Evolutionary conservation across 331 rosid genomes (phyloP), one percentile per base, ranked within the genome.

Genomic region (Pyracantha coccinea): DNA sequence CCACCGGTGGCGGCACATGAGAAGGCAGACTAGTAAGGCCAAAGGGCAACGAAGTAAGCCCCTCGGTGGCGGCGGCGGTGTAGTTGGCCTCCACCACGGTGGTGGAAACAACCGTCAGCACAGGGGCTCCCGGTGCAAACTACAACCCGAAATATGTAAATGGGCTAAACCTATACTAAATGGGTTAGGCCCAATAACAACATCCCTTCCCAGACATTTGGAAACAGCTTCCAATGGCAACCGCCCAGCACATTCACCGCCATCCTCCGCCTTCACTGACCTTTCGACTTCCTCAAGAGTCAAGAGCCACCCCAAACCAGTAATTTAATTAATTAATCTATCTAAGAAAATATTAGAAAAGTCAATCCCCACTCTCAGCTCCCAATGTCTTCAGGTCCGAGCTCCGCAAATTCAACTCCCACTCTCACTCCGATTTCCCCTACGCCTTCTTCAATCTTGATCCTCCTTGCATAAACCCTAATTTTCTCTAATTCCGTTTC

Each of bases 371-470:
- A 50, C 29, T 54, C 38, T 53, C 50, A 32, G 24, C 1, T 41
- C 66, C 14, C 83, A n/a, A 88, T 88, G 90, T 73, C 85, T 72
- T 71, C 89, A 76, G 89, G 87, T 88, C 73, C 66, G 65, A 21
- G 21, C 68, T 20, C 27, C 32, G 4, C 71, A 62, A 4, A 19
- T 3, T 12, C 78, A 24, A 74, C 9, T 8, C 16, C 20, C 78
- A 9, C 44, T 54, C 15, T 27, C 28, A 62, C 21, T 44, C 21
- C 27, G 0, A 6, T 23, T 20, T 67, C 31, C 19, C 9, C 20
- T 79, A 66, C 53, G 3, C 35, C 45, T 59, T 32, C 67, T 53
- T 65, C 76, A 68, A 55, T 74, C 75, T 79, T 31, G 52, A 35
- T 12, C 71, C 15, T 57, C 69, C 2, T 24, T 32, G 6, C 15